phyloP scores from a whole-genome alignment of 164 flowering plant species.

The Vitis riparia region DNA sequence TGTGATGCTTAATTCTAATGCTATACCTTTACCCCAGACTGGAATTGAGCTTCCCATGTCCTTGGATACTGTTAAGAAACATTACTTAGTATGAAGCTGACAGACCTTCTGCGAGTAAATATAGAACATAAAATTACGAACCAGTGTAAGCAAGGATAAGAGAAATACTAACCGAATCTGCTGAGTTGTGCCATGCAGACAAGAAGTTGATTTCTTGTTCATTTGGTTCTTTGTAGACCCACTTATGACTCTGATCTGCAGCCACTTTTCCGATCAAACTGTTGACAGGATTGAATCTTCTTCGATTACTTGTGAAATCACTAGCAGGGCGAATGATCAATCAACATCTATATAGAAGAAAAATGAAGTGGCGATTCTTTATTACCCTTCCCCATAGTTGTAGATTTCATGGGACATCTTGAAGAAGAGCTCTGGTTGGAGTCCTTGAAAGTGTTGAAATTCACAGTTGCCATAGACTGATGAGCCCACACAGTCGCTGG shows the following conservation, averaged over 20 bases:
- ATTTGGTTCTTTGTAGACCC: conserved; percentile 81
- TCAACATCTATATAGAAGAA: neutral
- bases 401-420: conserved; percentile 99
- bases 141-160: too few species aligned
- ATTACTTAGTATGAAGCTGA: neutral
- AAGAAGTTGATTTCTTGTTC: conserved; percentile 87
- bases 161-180: conserved; percentile 65
- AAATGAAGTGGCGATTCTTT: neutral
- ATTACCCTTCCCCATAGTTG: conserved; percentile 95
- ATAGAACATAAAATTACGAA: conserved; percentile 11
- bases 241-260: conserved; percentile 92
- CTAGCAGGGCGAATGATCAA: conserved; percentile 1
- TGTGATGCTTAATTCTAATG: neutral
- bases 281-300: conserved; percentile 6
- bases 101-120: neutral
- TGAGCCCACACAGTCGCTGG: conserved; percentile 40
- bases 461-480: conserved; percentile 49
- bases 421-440: conserved; percentile 95
- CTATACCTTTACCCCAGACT: conserved; percentile 87
- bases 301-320: neutral
- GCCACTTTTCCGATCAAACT: conserved; percentile 97
- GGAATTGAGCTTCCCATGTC: conserved; percentile 99
- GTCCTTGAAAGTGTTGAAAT: conserved; percentile 67
- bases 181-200: conserved; percentile 89
- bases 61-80: conserved; percentile 70